These are phyloP conservation scores for Helotiales sp. DNA, from an alignment of 2,329 filamentous ascomycete species.

Conservation along the genomic window DNA sequence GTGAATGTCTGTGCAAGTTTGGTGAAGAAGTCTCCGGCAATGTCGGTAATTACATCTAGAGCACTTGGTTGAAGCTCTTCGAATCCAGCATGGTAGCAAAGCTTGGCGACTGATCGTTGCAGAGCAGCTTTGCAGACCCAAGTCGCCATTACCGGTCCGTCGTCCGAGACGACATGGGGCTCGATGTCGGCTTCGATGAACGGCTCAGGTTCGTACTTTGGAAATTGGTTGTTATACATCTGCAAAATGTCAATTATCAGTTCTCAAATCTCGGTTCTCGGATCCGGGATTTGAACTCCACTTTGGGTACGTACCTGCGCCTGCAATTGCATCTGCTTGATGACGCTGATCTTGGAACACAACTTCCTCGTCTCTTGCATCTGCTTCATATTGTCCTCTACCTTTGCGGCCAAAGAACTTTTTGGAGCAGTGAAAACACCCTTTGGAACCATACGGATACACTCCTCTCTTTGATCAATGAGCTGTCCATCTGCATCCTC, in stretches of 20 bases:
- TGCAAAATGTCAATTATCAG: constrained; percentile 39
- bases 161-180: constrained; percentile 85
- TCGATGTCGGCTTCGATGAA: constrained; percentile 86
- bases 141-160: constrained; percentile 83
- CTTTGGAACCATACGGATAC: constrained; percentile 71
- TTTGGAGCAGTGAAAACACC: constrained; percentile 75
- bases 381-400: constrained; percentile 89
- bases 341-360: constrained; percentile 93
- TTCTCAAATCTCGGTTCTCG: background rate
- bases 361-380: constrained; percentile 97
- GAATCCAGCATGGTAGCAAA: constrained; percentile 95
- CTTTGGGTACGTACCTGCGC: constrained; percentile 67
- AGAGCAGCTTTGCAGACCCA: constrained; percentile 80
- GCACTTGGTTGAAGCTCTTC: constrained; percentile 97
- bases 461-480: constrained; percentile 84
- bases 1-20: constrained; percentile 81
- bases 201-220: constrained; percentile 88
- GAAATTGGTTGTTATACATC: constrained; percentile 98
- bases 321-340: constrained; percentile 99
- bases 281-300: no score
- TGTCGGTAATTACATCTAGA: constrained; percentile 84
- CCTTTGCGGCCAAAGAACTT: constrained; percentile 72
- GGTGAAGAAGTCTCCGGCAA: constrained; percentile 85
- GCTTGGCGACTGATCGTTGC: constrained; percentile 87
- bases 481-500: constrained; percentile 88